These are phyloP conservation scores for Lentinula aciculospora DNA, from an alignment of 768 basidiomycete species.

Conservation along the genomic window DNA sequence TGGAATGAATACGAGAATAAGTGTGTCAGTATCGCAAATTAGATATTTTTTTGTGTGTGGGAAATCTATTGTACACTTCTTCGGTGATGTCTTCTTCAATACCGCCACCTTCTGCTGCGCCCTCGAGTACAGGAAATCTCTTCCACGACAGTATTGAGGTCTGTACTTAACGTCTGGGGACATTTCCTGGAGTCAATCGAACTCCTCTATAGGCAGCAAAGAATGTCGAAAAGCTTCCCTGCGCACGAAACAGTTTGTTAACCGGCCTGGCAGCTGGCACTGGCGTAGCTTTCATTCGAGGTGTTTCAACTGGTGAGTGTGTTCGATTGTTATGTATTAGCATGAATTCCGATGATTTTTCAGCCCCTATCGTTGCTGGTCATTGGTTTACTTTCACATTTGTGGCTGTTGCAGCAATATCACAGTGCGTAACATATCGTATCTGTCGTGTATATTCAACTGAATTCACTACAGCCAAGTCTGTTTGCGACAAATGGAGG, in stretches of 20 bases:
- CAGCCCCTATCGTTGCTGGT: slow-evolving; percentile 61
- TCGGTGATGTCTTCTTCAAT: background rate
- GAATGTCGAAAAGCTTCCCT: slow-evolving; percentile 49
- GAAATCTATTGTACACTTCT: background rate
- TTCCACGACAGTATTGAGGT: background rate
- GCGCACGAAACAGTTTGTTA: slow-evolving; percentile 69
- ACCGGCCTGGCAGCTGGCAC: slow-evolving; percentile 76
- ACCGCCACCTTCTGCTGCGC: background rate
- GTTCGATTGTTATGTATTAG: background rate
- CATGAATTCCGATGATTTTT: background rate
- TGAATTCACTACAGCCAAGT: slow-evolving; percentile 42
- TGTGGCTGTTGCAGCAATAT: slow-evolving; percentile 56
- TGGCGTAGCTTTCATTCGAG: slow-evolving; percentile 72
- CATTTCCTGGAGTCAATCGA: background rate
- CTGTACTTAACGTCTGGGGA: background rate
- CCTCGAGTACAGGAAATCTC: slow-evolving; percentile 1
- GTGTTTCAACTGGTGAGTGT: slow-evolving; percentile 54
- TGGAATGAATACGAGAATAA: slow-evolving; percentile 55
- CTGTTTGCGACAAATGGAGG: slow-evolving; percentile 49
- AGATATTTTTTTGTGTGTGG: background rate
- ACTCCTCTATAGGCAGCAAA: background rate
- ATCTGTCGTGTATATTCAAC: background rate
- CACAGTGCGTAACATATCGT: slow-evolving; percentile 47
- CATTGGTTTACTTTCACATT: slow-evolving; percentile 82
- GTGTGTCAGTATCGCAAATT: slow-evolving; percentile 45